Conservation (phyloP, 108 stramenopile species). For the Skeletonema costatum region DNA sequence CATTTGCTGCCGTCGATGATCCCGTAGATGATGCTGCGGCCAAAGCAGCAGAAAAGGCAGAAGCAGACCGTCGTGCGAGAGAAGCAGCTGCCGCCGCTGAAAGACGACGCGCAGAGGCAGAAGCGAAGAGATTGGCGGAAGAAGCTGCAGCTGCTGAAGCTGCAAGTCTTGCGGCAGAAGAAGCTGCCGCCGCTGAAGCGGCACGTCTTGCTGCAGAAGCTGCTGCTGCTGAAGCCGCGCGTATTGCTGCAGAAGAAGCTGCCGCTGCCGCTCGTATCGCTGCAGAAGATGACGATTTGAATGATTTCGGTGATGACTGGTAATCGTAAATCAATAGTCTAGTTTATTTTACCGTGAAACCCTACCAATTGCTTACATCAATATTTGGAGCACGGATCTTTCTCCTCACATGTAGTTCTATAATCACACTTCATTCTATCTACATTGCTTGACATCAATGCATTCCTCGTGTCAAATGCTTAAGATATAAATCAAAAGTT, state of each 20-base stretch:
- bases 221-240: slow-evolving; percentile 28
- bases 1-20: slow-evolving; percentile 19
- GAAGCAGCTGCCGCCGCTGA: slow-evolving; percentile 14
- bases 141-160: slow-evolving; percentile 36
- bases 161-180: slow-evolving; percentile 46
- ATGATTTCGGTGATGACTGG: slow-evolving; percentile 89
- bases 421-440: too few species aligned
- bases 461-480: too few species aligned
- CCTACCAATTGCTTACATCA: background rate
- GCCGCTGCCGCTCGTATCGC: slow-evolving; percentile 24
- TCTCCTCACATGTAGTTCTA: too few species aligned
- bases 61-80: slow-evolving; percentile 39
- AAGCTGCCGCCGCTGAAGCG: slow-evolving; percentile 40
- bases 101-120: slow-evolving; percentile 25
- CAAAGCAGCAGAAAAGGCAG: slow-evolving; percentile 22
- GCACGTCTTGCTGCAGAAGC: slow-evolving; percentile 12
- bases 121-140: slow-evolving; percentile 11
- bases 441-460: too few species aligned
- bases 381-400: too few species aligned
- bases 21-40: slow-evolving; percentile 17
- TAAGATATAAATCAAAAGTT: too few species aligned
- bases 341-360: background rate
- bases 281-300: slow-evolving; percentile 29
- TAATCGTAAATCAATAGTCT: slow-evolving; percentile 6
- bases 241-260: slow-evolving; percentile 53